Evolutionary conservation across 495 filamentous ascomycete genomes (phyloP), one percentile per base, ranked within the genome.

Genomic region (Tetracladium setigerum): DNA sequence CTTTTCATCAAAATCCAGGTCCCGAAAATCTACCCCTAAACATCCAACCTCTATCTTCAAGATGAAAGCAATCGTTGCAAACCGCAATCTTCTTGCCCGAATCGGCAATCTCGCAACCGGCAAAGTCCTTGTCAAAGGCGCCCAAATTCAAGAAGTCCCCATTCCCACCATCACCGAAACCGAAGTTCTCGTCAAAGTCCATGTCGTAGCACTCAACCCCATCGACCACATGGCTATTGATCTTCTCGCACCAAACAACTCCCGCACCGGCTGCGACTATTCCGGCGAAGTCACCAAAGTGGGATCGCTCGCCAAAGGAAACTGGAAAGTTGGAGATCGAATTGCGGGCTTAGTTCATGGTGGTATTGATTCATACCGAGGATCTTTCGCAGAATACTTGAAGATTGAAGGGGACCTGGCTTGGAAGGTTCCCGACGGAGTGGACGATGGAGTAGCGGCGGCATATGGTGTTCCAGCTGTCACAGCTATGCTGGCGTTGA

Each of bases 331-430:
- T 18, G 52, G 68, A 40, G 70, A 64, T 52, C 65, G 50, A 39
- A 45, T 53, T 33, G 44, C 44, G 2, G 50, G 77, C 12, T 64
- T 71, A 36, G 58, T 62, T 1, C 71, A 72, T 33, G 78, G 77
- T 14, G 53, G 40, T 8, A 74, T 77, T 47, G 48, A 61, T 9
- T 47, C 57, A 2, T 64, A 69, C 11, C 59, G 66, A 27, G 79
- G 79, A 3, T 52, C 67, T 2, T 83, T 81, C 50, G 73, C 66
- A 4, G 65, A 78, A 44, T 77, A 77, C 42, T 59, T 71, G 7
- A 60, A 61, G 6, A 71, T 62, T 14, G 44, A 48, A 14, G 44
- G 35, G 2, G 45, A 49, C 38, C 40, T 70, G 8, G 56, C 68
- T 12, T 68, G 69, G 11, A 44, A 49, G 0, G 68, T 83, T 15